A percentile compares a stretch with the other conserved stretches of the same genome.
Conservation (phyloP, 306 rosid genomes). For the Dryas octopetala region DNA sequence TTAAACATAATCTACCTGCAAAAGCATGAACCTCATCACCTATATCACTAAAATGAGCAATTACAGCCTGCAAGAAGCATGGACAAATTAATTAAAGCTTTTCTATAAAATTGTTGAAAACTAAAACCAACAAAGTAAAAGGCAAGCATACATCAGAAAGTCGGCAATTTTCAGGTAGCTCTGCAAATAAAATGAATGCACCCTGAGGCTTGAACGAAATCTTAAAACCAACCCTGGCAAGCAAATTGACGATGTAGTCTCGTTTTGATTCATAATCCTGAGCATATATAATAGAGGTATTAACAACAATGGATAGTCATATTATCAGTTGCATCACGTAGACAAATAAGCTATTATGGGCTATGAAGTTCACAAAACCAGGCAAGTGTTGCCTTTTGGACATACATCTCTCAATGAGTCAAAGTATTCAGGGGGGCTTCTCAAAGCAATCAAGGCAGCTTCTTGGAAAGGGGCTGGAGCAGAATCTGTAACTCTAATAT, state of each 20-base stretch:
- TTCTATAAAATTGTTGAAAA: neutral
- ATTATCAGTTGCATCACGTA: constrained; percentile 4
- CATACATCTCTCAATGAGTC: constrained; percentile 59
- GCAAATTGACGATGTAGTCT: constrained; percentile 61
- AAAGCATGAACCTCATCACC: neutral
- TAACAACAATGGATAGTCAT: neutral
- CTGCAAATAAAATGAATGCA: constrained; percentile 70
- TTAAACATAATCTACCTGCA: constrained; percentile 72
- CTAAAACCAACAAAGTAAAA: constrained; percentile 6
- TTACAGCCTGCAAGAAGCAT: constrained; percentile 3
- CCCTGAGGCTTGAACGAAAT: constrained; percentile 79
- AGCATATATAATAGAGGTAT: constrained; percentile 16
- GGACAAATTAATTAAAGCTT: neutral
- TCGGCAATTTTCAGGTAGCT: constrained; percentile 61
- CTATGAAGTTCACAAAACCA: neutral
- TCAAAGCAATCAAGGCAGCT: constrained; percentile 81
- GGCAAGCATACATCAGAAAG: constrained; percentile 62
- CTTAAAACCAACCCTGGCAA: constrained; percentile 60
- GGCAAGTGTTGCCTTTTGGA: neutral
- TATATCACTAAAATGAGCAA: neutral
- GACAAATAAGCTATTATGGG: neutral
- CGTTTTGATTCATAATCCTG: constrained; percentile 81
- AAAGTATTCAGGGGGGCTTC: constrained; percentile 64
- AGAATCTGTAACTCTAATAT: constrained; percentile 56
- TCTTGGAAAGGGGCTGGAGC: constrained; percentile 96